Evolutionary conservation across 2,329 filamentous ascomycete genomes (phyloP).

Genomic region (Berkeleyomyces basicola): DNA sequence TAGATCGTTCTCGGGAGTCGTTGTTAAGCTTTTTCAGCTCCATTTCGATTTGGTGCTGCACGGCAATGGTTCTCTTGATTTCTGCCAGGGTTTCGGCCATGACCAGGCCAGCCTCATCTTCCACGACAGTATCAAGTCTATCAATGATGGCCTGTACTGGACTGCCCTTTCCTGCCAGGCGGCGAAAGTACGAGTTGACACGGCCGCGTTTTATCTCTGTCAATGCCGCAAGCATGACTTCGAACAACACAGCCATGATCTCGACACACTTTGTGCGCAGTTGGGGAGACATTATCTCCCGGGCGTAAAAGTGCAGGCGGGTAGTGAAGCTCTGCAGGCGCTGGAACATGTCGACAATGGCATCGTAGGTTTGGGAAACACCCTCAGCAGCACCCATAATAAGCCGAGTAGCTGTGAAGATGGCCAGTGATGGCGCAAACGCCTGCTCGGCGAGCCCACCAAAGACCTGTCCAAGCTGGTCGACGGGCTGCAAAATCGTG

Average conservation of each 20-base stretch:
- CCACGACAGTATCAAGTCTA: slow-evolving; percentile 25
- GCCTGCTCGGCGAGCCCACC: slow-evolving; percentile 23
- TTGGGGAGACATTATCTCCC: slow-evolving; percentile 23
- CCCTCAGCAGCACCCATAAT: slow-evolving; percentile 28
- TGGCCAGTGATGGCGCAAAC: slow-evolving; percentile 26
- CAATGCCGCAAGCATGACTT: slow-evolving; percentile 28
- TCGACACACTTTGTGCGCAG: slow-evolving; percentile 25
- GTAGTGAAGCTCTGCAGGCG: slow-evolving; percentile 28
- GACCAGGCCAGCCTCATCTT: slow-evolving; percentile 27
- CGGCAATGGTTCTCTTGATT: slow-evolving; percentile 23
- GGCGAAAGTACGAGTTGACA: slow-evolving; percentile 26
- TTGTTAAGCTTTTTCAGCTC: slow-evolving; percentile 21
- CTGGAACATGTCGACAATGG: slow-evolving; percentile 28
- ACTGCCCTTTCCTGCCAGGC: slow-evolving; percentile 25
- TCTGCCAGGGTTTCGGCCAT: slow-evolving; percentile 28
- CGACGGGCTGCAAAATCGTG: slow-evolving; percentile 22
- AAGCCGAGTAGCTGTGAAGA: slow-evolving; percentile 28
- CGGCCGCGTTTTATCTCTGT: slow-evolving; percentile 27
- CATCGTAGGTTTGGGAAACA: slow-evolving; percentile 29
- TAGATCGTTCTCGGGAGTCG: slow-evolving; percentile 22
- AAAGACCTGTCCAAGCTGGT: slow-evolving; percentile 24
- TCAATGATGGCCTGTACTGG: slow-evolving; percentile 25
- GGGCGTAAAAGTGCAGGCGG: slow-evolving; percentile 26
- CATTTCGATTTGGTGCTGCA: slow-evolving; percentile 23
- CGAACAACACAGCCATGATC: slow-evolving; percentile 28